Evolutionary conservation across 768 basidiomycete genomes (phyloP), one percentile per base, ranked within the genome.

Genomic region (Pilatotrama ljubarskyi): DNA sequence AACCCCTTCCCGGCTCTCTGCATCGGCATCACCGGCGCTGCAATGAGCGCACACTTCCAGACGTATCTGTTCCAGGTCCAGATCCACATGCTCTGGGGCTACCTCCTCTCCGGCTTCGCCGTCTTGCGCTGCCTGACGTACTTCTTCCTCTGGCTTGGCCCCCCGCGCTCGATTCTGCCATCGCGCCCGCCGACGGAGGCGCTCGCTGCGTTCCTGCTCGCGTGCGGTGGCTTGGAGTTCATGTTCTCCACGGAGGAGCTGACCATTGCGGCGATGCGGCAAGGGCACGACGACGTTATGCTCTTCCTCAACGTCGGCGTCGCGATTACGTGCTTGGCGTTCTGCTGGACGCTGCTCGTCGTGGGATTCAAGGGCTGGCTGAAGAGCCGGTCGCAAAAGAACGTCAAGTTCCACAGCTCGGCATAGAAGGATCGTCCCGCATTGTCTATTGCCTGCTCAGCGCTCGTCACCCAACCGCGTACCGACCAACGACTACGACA

Each of bases 171-270:
- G 1, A 79, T 88, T n/a, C 82, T 93, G 14, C 96, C 96, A 1
- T 92, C 91, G 14, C 85, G 95, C 9, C 96, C 96, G 5, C 96
- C 95, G 0, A 95, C 95, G 0, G 96, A 98, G 76, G 89, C 89
- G 5, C 75, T 98, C 40, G 91, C 88, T 15, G 84, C 91, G 59
- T 91, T 98, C 74, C 90, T 90, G 75, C 78, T 95, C 50, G 84
- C 94, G 7, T 88, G 88, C 55, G 95, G 95, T 46, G 96, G 96
- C 10, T 72, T 98, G 58, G 81, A 87, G 50, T 98, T 98, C 75
- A 91, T 95, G 72, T 83, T 94, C 59, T 93, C 90, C 36, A 89
- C 88, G 8, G 95, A 98, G 74, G 93, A 96, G 67, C 72, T 98
- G 20, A 91, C 91, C 3, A 83, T 91, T 62, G 90, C 91, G 13